Conservation (phyloP, 345 rosid genomes). For the Fremontodendron californicum region DNA sequence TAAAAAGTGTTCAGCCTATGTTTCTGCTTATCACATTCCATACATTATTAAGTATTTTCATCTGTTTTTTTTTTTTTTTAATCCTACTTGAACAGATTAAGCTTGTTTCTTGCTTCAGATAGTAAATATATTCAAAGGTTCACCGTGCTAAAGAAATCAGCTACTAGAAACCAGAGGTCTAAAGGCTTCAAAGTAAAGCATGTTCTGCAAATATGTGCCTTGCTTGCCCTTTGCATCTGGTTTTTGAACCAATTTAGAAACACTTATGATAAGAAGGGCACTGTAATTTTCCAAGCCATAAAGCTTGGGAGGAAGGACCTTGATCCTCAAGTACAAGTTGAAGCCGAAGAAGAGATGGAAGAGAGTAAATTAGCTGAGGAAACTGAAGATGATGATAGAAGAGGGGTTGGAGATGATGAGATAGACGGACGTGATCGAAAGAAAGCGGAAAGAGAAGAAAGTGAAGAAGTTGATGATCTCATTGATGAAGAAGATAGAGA, state of each 20-base stretch:
- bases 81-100: background rate
- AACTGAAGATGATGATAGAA: constrained; percentile 29
- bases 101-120: background rate
- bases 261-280: constrained; percentile 21
- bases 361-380: constrained; percentile 16
- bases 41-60: background rate
- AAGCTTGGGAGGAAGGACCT: constrained; percentile 56
- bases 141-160: constrained; percentile 40
- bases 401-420: constrained; percentile 45
- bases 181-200: constrained; percentile 62
- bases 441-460: constrained; percentile 42
- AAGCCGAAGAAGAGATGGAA: constrained; percentile 20
- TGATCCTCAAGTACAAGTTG: constrained; percentile 15
- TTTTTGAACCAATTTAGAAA: constrained; percentile 49
- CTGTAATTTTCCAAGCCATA: background rate
- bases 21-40: background rate
- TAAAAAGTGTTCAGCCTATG: background rate
- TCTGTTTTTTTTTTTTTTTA: background rate
- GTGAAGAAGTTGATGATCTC: constrained; percentile 51
- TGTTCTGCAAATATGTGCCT: constrained; percentile 42
- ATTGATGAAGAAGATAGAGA: constrained; percentile 52
- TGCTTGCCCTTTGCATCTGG: constrained; percentile 52
- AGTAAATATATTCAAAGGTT: background rate
- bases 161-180: constrained; percentile 25
- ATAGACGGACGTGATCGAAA: constrained; percentile 40